phyloP scores from a whole-genome alignment of 306 rosid genomes.

The Datisca glomerata region DNA sequence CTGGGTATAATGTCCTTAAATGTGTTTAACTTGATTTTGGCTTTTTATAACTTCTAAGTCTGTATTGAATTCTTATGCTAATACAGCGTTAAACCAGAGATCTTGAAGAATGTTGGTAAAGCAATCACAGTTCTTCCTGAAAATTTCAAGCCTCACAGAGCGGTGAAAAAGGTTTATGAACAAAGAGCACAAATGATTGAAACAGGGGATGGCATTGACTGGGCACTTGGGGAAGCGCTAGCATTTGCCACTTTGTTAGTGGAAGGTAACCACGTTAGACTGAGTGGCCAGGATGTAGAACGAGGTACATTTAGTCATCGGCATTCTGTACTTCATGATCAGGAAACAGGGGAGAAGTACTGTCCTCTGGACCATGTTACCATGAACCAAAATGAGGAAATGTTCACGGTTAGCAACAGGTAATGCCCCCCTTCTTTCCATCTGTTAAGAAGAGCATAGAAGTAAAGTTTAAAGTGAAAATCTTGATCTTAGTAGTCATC shows the following conservation, averaged over 20 bases:
- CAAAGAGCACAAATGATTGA: conserved; percentile 85
- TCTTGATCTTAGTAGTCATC: neutral
- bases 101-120: conserved; percentile 82
- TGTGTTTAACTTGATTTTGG: conserved; percentile 1
- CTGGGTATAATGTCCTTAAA: conserved; percentile 50
- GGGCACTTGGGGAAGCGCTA: conserved; percentile 95
- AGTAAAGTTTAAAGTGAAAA: neutral
- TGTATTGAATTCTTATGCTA: conserved; percentile 9
- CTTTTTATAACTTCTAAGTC: neutral
- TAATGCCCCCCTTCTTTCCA: conserved; percentile 16
- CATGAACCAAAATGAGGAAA: conserved; percentile 81
- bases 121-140: conserved; percentile 80
- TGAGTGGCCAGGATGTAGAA: conserved; percentile 98
- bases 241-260: conserved; percentile 84
- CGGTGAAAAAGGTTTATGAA: conserved; percentile 82
- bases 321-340: conserved; percentile 89
- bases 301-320: conserved; percentile 98
- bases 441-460: neutral
- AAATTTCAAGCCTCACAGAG: conserved; percentile 75
- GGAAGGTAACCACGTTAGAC: conserved; percentile 91
- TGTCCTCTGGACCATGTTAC: conserved; percentile 81
- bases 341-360: conserved; percentile 66
- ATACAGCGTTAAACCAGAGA: conserved; percentile 81
- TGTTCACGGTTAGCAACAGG: conserved; percentile 99
- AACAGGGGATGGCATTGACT: conserved; percentile 89